Evolutionary conservation across 164 flowering plant species (phyloP).

Genomic region (Malania oleifera): DNA sequence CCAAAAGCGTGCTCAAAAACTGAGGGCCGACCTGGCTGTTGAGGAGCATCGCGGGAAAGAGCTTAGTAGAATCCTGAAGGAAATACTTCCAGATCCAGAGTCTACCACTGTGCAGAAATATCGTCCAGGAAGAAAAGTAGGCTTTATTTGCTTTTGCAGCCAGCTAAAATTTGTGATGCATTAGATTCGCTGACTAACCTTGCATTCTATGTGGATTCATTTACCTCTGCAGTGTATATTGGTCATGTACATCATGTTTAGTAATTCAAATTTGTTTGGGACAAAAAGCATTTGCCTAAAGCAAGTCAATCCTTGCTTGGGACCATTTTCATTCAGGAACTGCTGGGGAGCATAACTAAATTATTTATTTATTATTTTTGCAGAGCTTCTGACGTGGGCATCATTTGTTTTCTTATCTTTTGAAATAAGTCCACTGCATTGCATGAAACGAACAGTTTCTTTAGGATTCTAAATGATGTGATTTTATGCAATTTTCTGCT

Average conservation of each 20-base stretch:
- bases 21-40: conserved; percentile 67
- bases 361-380: too few relatives aligned
- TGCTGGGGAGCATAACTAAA: too few relatives aligned
- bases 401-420: neutral
- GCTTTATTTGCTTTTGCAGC: conserved; percentile 12
- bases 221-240: neutral
- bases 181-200: neutral
- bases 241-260: neutral
- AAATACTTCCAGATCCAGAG: conserved; percentile 62
- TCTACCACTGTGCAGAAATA: conserved; percentile 28
- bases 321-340: neutral
- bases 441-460: neutral
- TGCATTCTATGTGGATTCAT: neutral
- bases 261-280: neutral
- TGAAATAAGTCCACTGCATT: neutral
- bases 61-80: conserved; percentile 61
- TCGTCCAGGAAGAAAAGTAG: conserved; percentile 64
- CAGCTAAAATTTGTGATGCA: neutral
- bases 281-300: too few relatives aligned
- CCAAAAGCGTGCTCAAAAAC: conserved; percentile 65
- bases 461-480: too few relatives aligned
- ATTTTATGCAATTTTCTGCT: too few relatives aligned
- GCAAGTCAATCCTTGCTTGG: neutral
- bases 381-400: too few relatives aligned
- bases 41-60: conserved; percentile 80